Conservation (phyloP, 768 basidiomycete species). For the Suillus ampliporus region DNA sequence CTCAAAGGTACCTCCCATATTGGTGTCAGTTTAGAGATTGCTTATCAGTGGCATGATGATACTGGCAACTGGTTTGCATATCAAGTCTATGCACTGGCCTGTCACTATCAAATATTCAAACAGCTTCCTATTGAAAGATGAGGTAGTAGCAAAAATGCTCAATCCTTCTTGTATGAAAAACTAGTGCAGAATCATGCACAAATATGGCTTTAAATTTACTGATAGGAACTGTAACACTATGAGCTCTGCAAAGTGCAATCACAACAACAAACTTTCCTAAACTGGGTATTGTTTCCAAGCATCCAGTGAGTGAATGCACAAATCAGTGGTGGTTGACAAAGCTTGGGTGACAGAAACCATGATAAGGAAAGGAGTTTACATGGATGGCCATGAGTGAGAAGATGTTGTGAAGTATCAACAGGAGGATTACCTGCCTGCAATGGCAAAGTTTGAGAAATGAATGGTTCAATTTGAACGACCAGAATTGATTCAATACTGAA, state of each 20-base stretch:
- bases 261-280: constrained; percentile 37
- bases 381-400: constrained; percentile 23
- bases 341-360: constrained; percentile 17
- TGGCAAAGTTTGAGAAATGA: constrained; percentile 25
- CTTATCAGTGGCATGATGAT: constrained; percentile 44
- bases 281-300: constrained; percentile 32
- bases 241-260: constrained; percentile 28
- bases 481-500: constrained; percentile 24
- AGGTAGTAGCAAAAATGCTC: constrained; percentile 24
- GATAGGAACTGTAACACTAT: constrained; percentile 38
- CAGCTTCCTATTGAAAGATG: constrained; percentile 35
- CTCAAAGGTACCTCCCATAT: constrained; percentile 37
- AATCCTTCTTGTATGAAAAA: constrained; percentile 18
- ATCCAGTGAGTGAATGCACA: constrained; percentile 29
- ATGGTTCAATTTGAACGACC: constrained; percentile 26
- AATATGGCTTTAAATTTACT: constrained; percentile 28
- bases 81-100: constrained; percentile 35
- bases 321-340: constrained; percentile 14
- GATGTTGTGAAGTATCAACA: constrained; percentile 15
- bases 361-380: constrained; percentile 20
- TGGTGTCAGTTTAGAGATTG: constrained; percentile 40
- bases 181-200: constrained; percentile 6
- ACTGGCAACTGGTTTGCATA: constrained; percentile 35
- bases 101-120: constrained; percentile 45
- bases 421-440: constrained; percentile 26